Evolutionary conservation across 306 rosid species (phyloP).

Genomic region (Urtica urens): DNA sequence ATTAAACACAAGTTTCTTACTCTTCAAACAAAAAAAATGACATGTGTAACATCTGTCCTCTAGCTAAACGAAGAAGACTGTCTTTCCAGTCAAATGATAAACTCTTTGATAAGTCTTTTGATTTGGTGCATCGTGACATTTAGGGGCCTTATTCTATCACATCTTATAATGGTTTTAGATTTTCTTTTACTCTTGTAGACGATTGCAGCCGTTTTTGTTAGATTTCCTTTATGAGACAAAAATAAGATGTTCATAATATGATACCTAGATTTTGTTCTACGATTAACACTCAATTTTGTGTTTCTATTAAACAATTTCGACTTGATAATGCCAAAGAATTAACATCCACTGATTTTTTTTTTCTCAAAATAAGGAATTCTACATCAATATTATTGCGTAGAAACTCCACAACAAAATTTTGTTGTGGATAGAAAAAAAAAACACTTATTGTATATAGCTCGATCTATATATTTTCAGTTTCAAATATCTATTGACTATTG

Average conservation of each 20-base stretch:
- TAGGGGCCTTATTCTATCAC: not conserved
- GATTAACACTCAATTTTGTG: not conserved
- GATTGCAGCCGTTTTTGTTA: not conserved
- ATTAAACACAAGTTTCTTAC: not conserved
- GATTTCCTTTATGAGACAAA: not conserved
- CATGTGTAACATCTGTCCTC: not conserved
- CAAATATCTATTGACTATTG: not conserved
- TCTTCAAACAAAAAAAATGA: not conserved
- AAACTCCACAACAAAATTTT: not conserved
- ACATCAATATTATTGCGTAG: slow-evolving; percentile 3
- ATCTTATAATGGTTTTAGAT: not conserved
- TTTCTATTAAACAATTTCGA: not conserved
- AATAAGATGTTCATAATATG: not conserved
- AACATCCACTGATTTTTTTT: not conserved
- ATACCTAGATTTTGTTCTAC: not conserved
- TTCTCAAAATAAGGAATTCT: not conserved
- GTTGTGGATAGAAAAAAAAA: not conserved
- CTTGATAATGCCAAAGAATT: not conserved
- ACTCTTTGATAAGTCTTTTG: not conserved
- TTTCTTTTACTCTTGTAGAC: not conserved
- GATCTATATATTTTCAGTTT: not conserved
- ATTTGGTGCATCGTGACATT: not conserved
- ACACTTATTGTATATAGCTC: not conserved
- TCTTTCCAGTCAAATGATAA: not conserved
- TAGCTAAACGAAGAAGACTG: not conserved